Conservation (phyloP, 1,284 basidiomycete genomes). For the Taiwanofungus camphoratus region DNA sequence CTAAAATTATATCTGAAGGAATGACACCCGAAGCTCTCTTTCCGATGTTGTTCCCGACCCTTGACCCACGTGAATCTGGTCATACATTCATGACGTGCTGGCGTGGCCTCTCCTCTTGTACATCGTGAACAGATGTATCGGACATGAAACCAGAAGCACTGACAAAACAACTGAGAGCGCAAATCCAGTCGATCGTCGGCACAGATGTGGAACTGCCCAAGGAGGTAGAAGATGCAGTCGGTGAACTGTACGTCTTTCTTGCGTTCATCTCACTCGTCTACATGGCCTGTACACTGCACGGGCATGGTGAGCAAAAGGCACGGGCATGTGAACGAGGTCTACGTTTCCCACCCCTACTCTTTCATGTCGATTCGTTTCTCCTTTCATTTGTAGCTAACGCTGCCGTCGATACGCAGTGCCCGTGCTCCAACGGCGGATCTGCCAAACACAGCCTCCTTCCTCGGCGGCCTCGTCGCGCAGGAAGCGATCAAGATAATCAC, state of each 20-base stretch:
- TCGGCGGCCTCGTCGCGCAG: slow-evolving; percentile 95
- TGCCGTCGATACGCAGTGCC: slow-evolving; percentile 39
- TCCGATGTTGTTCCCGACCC: no score
- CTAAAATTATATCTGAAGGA: background rate
- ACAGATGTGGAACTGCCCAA: slow-evolving; percentile 45
- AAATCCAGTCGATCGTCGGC: slow-evolving; percentile 31
- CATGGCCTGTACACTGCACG: no score
- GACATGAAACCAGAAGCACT: slow-evolving; percentile 30
- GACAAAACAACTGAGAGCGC: slow-evolving; percentile 24
- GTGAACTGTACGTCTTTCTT: slow-evolving; percentile 67
- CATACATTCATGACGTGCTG: no score
- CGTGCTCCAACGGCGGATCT: slow-evolving; percentile 84
- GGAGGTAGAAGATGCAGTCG: slow-evolving; percentile 57
- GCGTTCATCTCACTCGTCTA: no score
- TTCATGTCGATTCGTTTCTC: no score
- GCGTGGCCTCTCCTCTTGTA: no score
- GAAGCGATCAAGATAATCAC: slow-evolving; percentile 98
- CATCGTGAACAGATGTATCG: slow-evolving; percentile 12
- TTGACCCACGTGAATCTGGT: no score
- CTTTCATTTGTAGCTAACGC: no score
- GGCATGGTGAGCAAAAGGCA: no score
- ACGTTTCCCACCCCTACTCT: no score
- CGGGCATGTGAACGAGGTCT: no score
- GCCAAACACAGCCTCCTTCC: slow-evolving; percentile 88
- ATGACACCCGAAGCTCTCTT: no score